phyloP scores from a whole-genome alignment of 139 green algal genomes.

The Chlamydomonas incerta region DNA sequence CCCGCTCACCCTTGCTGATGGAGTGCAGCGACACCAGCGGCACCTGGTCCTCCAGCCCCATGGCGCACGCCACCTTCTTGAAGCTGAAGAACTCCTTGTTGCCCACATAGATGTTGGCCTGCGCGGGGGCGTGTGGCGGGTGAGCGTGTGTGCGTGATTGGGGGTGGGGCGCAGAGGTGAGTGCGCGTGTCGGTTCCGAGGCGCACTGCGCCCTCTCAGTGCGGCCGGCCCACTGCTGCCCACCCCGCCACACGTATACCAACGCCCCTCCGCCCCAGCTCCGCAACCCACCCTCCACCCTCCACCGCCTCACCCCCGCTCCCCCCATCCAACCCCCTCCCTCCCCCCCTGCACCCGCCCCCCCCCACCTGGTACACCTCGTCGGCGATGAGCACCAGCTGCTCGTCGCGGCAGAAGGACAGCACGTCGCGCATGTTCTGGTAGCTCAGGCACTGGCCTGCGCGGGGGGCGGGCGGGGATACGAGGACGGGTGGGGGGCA shows the following conservation, averaged over 20 bases:
- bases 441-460: slow-evolving; percentile 75
- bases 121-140: neutral
- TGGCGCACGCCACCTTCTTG: slow-evolving; percentile 80
- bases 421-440: slow-evolving; percentile 81
- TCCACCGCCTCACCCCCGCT: too few relatives aligned
- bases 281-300: too few relatives aligned
- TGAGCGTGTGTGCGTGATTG: neutral
- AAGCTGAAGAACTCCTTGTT: slow-evolving; percentile 85
- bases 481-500: neutral
- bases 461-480: neutral
- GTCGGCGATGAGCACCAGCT: slow-evolving; percentile 92
- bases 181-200: too few relatives aligned
- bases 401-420: slow-evolving; percentile 82
- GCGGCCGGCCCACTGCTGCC: too few relatives aligned
- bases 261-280: too few relatives aligned
- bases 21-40: slow-evolving; percentile 88
- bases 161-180: neutral
- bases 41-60: slow-evolving; percentile 67
- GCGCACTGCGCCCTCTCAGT: too few relatives aligned
- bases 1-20: slow-evolving; percentile 88
- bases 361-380: slow-evolving; percentile 89
- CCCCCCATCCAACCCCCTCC: too few relatives aligned
- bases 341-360: neutral
- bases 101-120: slow-evolving; percentile 93
- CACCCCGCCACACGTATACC: too few relatives aligned